Evolutionary conservation across 495 filamentous ascomycete species (phyloP).

Genomic region (Cercophora newfieldiana): DNA sequence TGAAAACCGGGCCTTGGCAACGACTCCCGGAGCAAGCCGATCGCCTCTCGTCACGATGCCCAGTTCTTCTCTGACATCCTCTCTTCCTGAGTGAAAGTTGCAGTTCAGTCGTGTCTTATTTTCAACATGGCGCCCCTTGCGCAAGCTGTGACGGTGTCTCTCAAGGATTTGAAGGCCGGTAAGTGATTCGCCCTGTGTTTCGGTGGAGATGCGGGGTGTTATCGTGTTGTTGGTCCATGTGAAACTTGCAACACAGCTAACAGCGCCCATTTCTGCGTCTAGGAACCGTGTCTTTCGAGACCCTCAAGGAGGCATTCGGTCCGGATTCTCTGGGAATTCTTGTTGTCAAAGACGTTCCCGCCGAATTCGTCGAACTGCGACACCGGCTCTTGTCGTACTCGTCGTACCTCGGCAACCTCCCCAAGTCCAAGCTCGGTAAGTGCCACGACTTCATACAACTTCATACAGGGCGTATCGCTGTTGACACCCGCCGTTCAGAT

Average conservation of each 20-base stretch:
- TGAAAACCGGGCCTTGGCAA: neutral
- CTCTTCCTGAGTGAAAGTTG: neutral
- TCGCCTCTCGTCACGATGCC: neutral
- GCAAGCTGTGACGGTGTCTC: conserved; percentile 52
- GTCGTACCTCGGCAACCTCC: conserved; percentile 84
- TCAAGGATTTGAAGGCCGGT: conserved; percentile 55
- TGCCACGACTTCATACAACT: neutral
- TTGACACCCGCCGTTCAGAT: conserved; percentile 36
- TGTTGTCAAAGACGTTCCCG: conserved; percentile 79
- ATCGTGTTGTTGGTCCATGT: neutral
- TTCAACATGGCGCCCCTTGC: conserved; percentile 43
- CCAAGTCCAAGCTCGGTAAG: conserved; percentile 69
- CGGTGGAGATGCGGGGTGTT: neutral
- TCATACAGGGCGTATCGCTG: conserved; percentile 30
- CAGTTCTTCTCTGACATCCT: neutral
- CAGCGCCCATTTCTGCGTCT: neutral
- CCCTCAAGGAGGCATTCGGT: conserved; percentile 84
- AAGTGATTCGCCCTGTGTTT: conserved; percentile 3
- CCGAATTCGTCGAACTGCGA: conserved; percentile 66
- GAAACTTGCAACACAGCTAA: neutral
- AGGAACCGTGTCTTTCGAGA: conserved; percentile 69
- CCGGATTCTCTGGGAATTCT: conserved; percentile 91
- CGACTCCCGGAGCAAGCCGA: neutral
- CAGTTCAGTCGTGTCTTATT: neutral
- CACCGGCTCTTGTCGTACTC: conserved; percentile 77